phyloP scores from a whole-genome alignment of 1,139 yeast genomes.

The Suhomyces terraborum region DNA sequence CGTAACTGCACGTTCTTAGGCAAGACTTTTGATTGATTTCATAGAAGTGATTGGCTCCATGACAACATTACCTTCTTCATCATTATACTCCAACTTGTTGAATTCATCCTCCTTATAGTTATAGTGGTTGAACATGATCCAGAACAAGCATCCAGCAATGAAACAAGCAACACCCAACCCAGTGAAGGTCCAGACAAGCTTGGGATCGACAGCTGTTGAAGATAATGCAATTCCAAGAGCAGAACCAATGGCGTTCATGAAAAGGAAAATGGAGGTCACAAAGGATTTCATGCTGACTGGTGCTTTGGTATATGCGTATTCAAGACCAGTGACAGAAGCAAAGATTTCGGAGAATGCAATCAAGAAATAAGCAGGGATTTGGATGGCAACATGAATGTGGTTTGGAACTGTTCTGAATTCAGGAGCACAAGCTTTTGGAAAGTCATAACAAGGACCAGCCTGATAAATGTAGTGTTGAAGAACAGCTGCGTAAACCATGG shows the following conservation, averaged over 20 bases:
- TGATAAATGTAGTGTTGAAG: slow-evolving; percentile 24
- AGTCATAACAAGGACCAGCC: slow-evolving; percentile 24
- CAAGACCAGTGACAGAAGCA: slow-evolving; percentile 26
- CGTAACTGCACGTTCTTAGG: slow-evolving; percentile 1
- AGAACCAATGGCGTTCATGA: slow-evolving; percentile 24
- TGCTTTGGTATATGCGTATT: slow-evolving; percentile 27
- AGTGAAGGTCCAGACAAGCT: slow-evolving; percentile 23
- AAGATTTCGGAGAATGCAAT: slow-evolving; percentile 25
- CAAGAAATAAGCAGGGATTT: slow-evolving; percentile 24
- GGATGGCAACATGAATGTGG: slow-evolving; percentile 24
- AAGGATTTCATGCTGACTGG: slow-evolving; percentile 25
- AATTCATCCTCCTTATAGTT: slow-evolving; percentile 24
- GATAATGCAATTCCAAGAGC: slow-evolving; percentile 26
- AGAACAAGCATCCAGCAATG: slow-evolving; percentile 22
- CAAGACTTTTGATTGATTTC: slow-evolving; percentile 12
- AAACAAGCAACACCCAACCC: slow-evolving; percentile 24
- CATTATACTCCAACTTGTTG: slow-evolving; percentile 22
- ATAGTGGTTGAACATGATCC: slow-evolving; percentile 24
- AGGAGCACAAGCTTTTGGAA: slow-evolving; percentile 21
- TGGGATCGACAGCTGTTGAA: slow-evolving; percentile 22
- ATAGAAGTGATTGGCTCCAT: slow-evolving; percentile 16
- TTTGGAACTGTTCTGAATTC: slow-evolving; percentile 19
- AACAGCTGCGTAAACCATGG: slow-evolving; percentile 26
- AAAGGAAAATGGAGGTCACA: slow-evolving; percentile 24
- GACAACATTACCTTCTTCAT: slow-evolving; percentile 17